Evolutionary conservation across 495 filamentous ascomycete species (phyloP).

Genomic region (Tetracladium setigerum): DNA sequence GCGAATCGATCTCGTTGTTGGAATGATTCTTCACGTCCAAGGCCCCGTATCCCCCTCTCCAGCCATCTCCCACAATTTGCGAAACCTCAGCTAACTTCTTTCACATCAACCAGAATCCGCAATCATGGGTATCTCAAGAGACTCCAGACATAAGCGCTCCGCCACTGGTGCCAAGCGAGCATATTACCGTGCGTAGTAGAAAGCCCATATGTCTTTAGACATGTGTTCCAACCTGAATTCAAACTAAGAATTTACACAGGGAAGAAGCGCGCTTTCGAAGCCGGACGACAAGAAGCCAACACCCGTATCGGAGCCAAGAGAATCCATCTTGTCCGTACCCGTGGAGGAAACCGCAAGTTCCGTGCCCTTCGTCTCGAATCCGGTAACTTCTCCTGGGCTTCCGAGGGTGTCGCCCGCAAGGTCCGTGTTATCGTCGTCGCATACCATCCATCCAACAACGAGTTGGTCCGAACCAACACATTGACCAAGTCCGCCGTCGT

Average conservation of each 20-base stretch:
- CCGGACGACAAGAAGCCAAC: slow-evolving; percentile 97
- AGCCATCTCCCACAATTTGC: neutral
- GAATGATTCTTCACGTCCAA: slow-evolving; percentile 1
- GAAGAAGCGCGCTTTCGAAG: slow-evolving; percentile 96
- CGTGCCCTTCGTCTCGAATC: slow-evolving; percentile 98
- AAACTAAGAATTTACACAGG: slow-evolving; percentile 38
- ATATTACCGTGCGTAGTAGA: slow-evolving; percentile 69
- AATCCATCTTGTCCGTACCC: slow-evolving; percentile 97
- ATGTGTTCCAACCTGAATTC: slow-evolving; percentile 60
- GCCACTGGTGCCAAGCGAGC: slow-evolving; percentile 95
- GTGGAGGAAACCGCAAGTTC: slow-evolving; percentile 99
- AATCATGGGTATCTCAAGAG: slow-evolving; percentile 99
- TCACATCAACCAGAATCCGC: slow-evolving; percentile 30
- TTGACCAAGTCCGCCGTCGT: slow-evolving; percentile 97
- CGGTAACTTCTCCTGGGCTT: slow-evolving; percentile 99
- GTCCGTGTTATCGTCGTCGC: slow-evolving; percentile 95
- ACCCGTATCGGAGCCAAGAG: slow-evolving; percentile 98
- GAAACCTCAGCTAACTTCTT: slow-evolving; percentile 15
- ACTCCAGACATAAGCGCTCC: slow-evolving; percentile 98
- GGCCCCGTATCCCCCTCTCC: neutral
- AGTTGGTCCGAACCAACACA: slow-evolving; percentile 99
- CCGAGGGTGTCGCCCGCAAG: slow-evolving; percentile 95
- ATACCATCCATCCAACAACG: slow-evolving; percentile 99
- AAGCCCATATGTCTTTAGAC: slow-evolving; percentile 45
- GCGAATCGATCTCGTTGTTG: slow-evolving; percentile 2